Percentiles rank a stretch among this genome's conserved stretches.
phyloP scores from a whole-genome alignment of 169 alveolate species.

The Cryptosporidium bovis region DNA sequence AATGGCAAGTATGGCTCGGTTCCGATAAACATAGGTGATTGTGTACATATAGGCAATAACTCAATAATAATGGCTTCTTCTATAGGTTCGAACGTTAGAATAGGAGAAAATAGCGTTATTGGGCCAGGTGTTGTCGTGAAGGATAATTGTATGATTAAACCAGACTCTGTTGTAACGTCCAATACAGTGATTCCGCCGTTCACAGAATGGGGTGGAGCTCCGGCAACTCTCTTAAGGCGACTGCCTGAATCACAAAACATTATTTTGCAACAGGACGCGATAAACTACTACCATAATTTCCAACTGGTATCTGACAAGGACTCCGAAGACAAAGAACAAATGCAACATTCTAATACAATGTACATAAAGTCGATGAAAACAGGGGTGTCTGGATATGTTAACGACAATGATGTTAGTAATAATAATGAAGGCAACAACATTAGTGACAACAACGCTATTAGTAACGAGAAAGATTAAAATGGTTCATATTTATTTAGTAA shows the following conservation, averaged over 20 bases:
- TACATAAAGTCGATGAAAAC: slow-evolving; percentile 35
- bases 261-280: slow-evolving; percentile 74
- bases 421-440: no score
- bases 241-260: slow-evolving; percentile 80
- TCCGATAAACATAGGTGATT: slow-evolving; percentile 83
- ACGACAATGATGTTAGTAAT: not conserved
- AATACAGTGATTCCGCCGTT: slow-evolving; percentile 86
- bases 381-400: slow-evolving; percentile 2
- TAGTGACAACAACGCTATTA: no score
- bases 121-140: slow-evolving; percentile 83
- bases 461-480: no score
- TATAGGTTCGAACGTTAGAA: slow-evolving; percentile 85
- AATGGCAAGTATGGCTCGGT: slow-evolving; percentile 71
- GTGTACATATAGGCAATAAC: slow-evolving; percentile 83
- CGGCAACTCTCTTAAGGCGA: slow-evolving; percentile 83
- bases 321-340: not conserved
- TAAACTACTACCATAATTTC: slow-evolving; percentile 75
- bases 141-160: slow-evolving; percentile 83
- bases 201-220: slow-evolving; percentile 88
- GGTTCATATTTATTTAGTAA: no score
- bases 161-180: slow-evolving; percentile 84
- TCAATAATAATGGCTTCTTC: slow-evolving; percentile 82
- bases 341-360: slow-evolving; percentile 32
- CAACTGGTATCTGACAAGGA: slow-evolving; percentile 66
- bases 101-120: slow-evolving; percentile 86